phyloP scores from a whole-genome alignment of 2,329 filamentous ascomycete genomes.

The Colletotrichum tropicale region DNA sequence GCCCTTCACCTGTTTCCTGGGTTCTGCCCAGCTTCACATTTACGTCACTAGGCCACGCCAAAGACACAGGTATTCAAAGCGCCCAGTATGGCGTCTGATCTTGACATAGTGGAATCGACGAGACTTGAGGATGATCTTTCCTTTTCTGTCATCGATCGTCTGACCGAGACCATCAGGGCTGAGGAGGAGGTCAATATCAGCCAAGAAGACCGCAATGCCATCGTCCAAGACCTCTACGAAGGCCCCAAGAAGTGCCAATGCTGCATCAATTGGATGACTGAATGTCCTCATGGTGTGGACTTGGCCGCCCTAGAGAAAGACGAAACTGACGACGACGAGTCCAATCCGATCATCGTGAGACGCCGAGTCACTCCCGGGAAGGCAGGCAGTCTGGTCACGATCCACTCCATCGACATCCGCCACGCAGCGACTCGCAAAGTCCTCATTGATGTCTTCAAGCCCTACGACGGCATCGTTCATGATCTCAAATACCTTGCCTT shows the following conservation, averaged over 20 bases:
- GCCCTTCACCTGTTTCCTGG: neutral
- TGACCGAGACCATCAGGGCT: neutral
- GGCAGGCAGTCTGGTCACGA: constrained; percentile 9
- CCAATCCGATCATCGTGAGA: constrained; percentile 22
- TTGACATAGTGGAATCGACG: neutral
- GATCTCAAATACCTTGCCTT: constrained; percentile 21
- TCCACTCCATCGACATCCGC: constrained; percentile 25
- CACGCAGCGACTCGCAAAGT: constrained; percentile 23
- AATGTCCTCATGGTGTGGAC: constrained; percentile 24
- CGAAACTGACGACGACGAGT: neutral
- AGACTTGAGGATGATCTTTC: constrained; percentile 5
- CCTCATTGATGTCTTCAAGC: constrained; percentile 23
- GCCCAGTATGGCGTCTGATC: neutral
- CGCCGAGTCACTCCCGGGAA: constrained; percentile 19
- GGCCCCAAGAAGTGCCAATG: constrained; percentile 29
- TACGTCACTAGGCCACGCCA: neutral
- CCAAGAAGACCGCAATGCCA: neutral
- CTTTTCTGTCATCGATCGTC: constrained; percentile 4
- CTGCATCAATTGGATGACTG: constrained; percentile 32
- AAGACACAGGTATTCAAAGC: neutral
- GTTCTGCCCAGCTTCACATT: neutral
- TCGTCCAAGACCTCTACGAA: constrained; percentile 30
- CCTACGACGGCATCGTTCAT: constrained; percentile 16
- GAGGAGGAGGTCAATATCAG: neutral
- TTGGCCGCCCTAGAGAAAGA: neutral